Percentiles rank a stretch among this genome's conserved stretches.
These are phyloP conservation scores for Cyclotella choctawhatcheeana DNA, from an alignment of 108 stramenopile species.

Conservation along the genomic window DNA sequence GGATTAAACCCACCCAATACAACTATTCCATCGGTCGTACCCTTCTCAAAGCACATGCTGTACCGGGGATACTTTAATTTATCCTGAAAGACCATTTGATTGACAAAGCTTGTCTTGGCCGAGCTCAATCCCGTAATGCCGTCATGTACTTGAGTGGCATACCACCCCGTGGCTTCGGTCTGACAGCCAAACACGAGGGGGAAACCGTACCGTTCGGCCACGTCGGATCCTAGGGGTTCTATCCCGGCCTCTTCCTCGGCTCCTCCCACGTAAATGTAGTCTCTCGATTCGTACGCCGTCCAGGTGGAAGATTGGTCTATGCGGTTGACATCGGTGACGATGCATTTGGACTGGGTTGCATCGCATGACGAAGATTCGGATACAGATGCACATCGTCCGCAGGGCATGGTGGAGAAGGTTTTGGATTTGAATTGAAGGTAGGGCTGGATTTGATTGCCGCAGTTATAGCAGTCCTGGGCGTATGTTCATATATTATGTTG, in stretches of 20 bases:
- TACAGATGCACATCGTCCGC: conserved; percentile 34
- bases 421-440: conserved; percentile 39
- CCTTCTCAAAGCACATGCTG: conserved; percentile 48
- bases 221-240: conserved; percentile 19
- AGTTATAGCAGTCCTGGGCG: conserved; percentile 48
- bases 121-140: conserved; percentile 51
- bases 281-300: conserved; percentile 54
- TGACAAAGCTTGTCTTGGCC: conserved; percentile 50
- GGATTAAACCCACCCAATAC: conserved; percentile 59
- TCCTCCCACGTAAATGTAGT: conserved; percentile 50
- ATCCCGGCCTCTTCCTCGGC: conserved; percentile 25
- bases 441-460: conserved; percentile 24
- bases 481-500: too few species aligned
- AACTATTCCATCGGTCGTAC: conserved; percentile 28
- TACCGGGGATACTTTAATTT: conserved; percentile 52
- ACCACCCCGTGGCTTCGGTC: conserved; percentile 53
- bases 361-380: conserved; percentile 34
- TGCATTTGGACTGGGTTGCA: conserved; percentile 21
- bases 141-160: conserved; percentile 52
- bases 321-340: conserved; percentile 22
- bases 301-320: conserved; percentile 45
- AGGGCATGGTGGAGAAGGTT: conserved; percentile 45
- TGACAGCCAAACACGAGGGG: conserved; percentile 61
- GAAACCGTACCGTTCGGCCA: conserved; percentile 38
- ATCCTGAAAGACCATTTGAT: conserved; percentile 55